Evolutionary conservation across 371 early-diverging fungal genomes (phyloP).

Genomic region (Nosema muscidifuracis): DNA sequence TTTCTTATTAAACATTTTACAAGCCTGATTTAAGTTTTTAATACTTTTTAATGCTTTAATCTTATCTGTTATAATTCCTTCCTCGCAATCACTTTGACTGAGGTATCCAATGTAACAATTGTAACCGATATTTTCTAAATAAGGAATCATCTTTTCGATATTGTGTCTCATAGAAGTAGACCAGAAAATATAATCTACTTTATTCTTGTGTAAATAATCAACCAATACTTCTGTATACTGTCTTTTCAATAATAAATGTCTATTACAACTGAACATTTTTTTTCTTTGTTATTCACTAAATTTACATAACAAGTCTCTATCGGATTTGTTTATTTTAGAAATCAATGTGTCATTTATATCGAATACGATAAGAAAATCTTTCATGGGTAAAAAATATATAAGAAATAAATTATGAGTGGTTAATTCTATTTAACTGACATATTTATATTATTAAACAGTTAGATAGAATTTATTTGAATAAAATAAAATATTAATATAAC

Average conservation of each 20-base stretch:
- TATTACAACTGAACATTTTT: background rate
- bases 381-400: background rate
- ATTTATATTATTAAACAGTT: no score
- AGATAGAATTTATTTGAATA: no score
- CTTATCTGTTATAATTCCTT: constrained; percentile 11
- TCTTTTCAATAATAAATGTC: constrained; percentile 40
- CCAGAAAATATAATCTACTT: constrained; percentile 53
- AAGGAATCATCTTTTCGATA: constrained; percentile 27
- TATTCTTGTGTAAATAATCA: constrained; percentile 38
- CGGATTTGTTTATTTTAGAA: background rate
- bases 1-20: constrained; percentile 12
- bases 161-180: constrained; percentile 56
- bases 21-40: constrained; percentile 44
- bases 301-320: background rate
- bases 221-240: constrained; percentile 40
- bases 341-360: constrained; percentile 7
- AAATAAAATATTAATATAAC: no score
- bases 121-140: constrained; percentile 37
- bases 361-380: background rate
- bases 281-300: background rate
- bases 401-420: no score
- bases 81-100: constrained; percentile 34
- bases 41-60: constrained; percentile 31
- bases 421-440: no score
- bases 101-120: constrained; percentile 7